These are phyloP conservation scores for Heimioporus sp. DNA, from an alignment of 768 basidiomycete species.

Conservation along the genomic window DNA sequence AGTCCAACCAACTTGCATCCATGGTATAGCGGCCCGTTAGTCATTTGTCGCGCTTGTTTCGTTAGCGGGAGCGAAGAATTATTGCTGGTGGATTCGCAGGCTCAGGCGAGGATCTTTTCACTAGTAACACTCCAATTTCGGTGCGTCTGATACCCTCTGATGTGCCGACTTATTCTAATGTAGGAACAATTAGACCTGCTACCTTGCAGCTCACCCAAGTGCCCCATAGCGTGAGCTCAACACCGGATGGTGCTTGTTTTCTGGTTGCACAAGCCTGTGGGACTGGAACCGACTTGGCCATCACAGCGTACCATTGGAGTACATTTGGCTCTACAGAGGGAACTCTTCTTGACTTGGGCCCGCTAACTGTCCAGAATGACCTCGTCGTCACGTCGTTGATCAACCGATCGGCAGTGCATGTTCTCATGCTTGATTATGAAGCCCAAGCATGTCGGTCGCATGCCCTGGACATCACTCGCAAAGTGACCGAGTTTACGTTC, in stretches of 20 bases:
- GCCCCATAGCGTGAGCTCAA: slow-evolving; percentile 36
- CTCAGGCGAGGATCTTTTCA: slow-evolving; percentile 51
- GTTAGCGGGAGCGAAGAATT: slow-evolving; percentile 52
- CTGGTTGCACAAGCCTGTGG: slow-evolving; percentile 30
- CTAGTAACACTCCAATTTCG: slow-evolving; percentile 52
- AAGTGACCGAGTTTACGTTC: slow-evolving; percentile 56
- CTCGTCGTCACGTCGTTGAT: slow-evolving; percentile 45
- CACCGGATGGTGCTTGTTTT: slow-evolving; percentile 57
- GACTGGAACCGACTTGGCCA: slow-evolving; percentile 1
- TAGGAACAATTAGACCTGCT: slow-evolving; percentile 38
- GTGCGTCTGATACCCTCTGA: slow-evolving; percentile 25
- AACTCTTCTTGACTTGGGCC: slow-evolving; percentile 35
- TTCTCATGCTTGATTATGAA: slow-evolving; percentile 39
- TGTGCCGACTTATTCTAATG: background rate
- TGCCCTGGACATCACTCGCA: slow-evolving; percentile 51
- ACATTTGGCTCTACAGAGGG: slow-evolving; percentile 54
- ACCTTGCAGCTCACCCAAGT: slow-evolving; percentile 35
- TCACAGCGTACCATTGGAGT: slow-evolving; percentile 52
- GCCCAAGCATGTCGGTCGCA: slow-evolving; percentile 38
- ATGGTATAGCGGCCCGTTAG: slow-evolving; percentile 40
- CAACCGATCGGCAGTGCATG: slow-evolving; percentile 40
- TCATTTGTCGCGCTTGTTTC: slow-evolving; percentile 41
- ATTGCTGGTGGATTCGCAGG: slow-evolving; percentile 43
- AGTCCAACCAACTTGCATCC: slow-evolving; percentile 36
- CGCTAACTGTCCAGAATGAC: slow-evolving; percentile 16